A percentile compares a stretch with the other conserved stretches of the same genome.
phyloP scores from a whole-genome alignment of 2,329 filamentous ascomycete genomes.

The Fragosphaeria purpurea region DNA sequence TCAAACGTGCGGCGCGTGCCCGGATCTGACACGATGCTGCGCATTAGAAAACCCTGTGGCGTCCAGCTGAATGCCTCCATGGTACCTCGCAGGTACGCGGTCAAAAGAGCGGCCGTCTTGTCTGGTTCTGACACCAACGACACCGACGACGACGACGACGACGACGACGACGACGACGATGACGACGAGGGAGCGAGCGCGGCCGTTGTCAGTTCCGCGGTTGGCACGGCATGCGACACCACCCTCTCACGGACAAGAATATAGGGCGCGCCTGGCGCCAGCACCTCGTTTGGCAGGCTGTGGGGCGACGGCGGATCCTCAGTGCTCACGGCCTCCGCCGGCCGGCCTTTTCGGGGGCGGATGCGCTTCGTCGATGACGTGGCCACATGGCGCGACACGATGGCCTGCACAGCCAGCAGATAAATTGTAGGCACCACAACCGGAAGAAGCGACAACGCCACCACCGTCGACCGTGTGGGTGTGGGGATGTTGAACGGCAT shows the following conservation, averaged over 20 bases:
- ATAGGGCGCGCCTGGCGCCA: slow-evolving; percentile 2
- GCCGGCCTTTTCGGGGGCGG: neutral
- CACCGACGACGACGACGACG: neutral
- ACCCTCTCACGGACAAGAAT: slow-evolving; percentile 10
- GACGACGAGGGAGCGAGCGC: too few species aligned
- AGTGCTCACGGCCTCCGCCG: neutral
- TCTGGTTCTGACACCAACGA: neutral
- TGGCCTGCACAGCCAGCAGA: slow-evolving; percentile 3
- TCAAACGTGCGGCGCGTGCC: slow-evolving; percentile 16
- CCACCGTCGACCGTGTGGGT: neutral
- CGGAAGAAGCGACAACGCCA: slow-evolving; percentile 5
- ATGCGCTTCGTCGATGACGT: neutral
- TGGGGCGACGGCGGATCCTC: neutral
- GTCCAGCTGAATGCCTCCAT: slow-evolving; percentile 24
- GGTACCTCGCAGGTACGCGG: slow-evolving; percentile 18
- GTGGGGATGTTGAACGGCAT: slow-evolving; percentile 1
- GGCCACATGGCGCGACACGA: slow-evolving; percentile 4
- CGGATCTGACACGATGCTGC: slow-evolving; percentile 14
- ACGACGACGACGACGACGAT: neutral
- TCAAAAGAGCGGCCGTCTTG: slow-evolving; percentile 15
- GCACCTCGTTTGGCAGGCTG: slow-evolving; percentile 7
- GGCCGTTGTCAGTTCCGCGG: neutral
- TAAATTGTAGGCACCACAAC: slow-evolving; percentile 5
- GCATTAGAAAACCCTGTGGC: slow-evolving; percentile 22
- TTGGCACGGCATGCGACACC: slow-evolving; percentile 5